A percentile compares a stretch with the other conserved stretches of the same genome.
Evolutionary conservation across 2,329 filamentous ascomycete genomes (phyloP).

Genomic region (Neofusicoccum laricinum): DNA sequence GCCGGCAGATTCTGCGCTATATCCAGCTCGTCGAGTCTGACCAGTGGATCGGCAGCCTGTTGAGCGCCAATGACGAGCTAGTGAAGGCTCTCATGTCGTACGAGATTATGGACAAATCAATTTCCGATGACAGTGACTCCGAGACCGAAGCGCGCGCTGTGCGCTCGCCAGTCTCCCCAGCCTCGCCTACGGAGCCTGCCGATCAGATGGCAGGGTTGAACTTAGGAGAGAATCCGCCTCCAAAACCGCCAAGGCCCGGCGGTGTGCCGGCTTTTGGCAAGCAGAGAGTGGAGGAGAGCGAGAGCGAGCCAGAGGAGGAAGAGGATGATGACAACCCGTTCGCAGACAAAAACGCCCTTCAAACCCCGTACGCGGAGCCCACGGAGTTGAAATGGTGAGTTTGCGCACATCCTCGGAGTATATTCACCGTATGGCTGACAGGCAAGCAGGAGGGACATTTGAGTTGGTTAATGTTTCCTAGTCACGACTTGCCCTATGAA

Average conservation of each 20-base stretch:
- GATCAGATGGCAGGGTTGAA: constrained; percentile 46
- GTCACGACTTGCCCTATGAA: constrained; percentile 4
- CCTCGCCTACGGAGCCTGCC: constrained; percentile 21
- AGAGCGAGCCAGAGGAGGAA: constrained; percentile 60
- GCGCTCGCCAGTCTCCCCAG: constrained; percentile 6
- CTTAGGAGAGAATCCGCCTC: constrained; percentile 43
- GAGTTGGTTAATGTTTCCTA: background rate
- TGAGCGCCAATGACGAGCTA: constrained; percentile 95
- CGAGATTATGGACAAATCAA: constrained; percentile 85
- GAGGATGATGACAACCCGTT: constrained; percentile 88
- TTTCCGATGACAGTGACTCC: constrained; percentile 68
- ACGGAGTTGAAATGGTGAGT: constrained; percentile 26
- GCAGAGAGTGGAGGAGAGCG: constrained; percentile 49
- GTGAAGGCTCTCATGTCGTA: constrained; percentile 90
- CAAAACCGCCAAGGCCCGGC: constrained; percentile 48
- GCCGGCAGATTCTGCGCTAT: constrained; percentile 82
- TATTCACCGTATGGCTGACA: background rate
- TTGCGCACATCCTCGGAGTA: background rate
- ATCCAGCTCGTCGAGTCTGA: constrained; percentile 88
- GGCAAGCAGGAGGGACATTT: constrained; percentile 11
- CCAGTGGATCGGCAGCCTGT: constrained; percentile 84
- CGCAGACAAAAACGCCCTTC: constrained; percentile 73
- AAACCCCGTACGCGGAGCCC: constrained; percentile 42
- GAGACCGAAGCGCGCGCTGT: constrained; percentile 48
- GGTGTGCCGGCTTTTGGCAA: constrained; percentile 34